Evolutionary conservation across 352 stramenopile species (phyloP).

Genomic region (Phytophthora crassamura): DNA sequence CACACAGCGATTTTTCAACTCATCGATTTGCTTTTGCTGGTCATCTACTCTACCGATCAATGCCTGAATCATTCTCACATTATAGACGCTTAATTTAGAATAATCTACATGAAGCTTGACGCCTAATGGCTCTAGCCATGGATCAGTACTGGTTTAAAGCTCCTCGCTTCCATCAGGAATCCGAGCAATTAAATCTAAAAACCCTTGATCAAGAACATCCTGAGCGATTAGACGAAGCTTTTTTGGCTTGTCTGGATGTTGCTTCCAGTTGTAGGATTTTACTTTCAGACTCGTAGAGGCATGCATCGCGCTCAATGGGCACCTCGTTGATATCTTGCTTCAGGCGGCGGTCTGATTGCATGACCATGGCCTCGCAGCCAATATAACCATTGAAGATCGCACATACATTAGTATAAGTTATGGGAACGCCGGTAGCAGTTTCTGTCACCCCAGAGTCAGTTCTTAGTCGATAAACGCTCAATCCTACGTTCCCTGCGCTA

Average conservation of each 20-base stretch:
- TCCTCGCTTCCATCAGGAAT: conserved; percentile 2
- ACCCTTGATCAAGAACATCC: conserved; percentile 10
- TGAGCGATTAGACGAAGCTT: conserved; percentile 20
- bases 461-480: too few relatives aligned
- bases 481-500: too few relatives aligned
- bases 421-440: neutral
- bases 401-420: conserved; percentile 2
- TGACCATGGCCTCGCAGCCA: conserved; percentile 9
- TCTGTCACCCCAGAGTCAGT: too few relatives aligned
- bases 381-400: conserved; percentile 17
- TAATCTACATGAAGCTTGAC: conserved; percentile 12
- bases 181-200: conserved; percentile 10
- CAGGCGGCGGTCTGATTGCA: conserved; percentile 1
- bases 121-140: neutral
- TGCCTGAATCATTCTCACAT: conserved; percentile 21
- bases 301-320: neutral
- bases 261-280: conserved; percentile 20
- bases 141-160: conserved; percentile 1
- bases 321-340: conserved; percentile 13
- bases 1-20: too few relatives aligned
- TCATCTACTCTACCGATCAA: too few relatives aligned
- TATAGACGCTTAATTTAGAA: conserved; percentile 5
- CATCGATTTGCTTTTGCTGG: too few relatives aligned
- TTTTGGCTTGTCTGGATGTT: conserved; percentile 14
- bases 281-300: conserved; percentile 5